Evolutionary conservation across 768 basidiomycete genomes (phyloP).

Genomic region (Goffeauzyma gilvescens): DNA sequence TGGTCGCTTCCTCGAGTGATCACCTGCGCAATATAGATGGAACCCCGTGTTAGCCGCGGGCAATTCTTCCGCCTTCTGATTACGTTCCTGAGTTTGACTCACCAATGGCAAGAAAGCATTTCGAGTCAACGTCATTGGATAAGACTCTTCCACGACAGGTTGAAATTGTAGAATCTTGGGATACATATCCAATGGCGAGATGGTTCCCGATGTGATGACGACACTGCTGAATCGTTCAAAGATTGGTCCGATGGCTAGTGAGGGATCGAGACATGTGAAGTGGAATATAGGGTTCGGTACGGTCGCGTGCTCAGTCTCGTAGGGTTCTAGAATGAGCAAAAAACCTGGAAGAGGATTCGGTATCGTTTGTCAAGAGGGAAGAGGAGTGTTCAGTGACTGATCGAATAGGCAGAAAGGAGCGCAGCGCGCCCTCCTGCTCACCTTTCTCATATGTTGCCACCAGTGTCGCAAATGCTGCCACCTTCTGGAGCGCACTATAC

Average conservation of each 20-base stretch:
- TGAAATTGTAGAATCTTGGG: conserved; percentile 98
- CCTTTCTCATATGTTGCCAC: conserved; percentile 98
- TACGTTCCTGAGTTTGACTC: conserved; percentile 16
- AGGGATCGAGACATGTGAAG: conserved; percentile 95
- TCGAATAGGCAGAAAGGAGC: not conserved
- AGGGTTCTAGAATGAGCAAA: conserved; percentile 87
- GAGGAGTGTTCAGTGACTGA: not conserved
- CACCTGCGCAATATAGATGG: conserved; percentile 40
- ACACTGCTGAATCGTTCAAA: conserved; percentile 97
- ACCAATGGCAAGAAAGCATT: conserved; percentile 93
- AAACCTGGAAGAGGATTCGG: conserved; percentile 48
- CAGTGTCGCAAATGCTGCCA: conserved; percentile 85
- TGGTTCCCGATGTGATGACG: conserved; percentile 95
- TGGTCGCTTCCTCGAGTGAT: conserved; percentile 97
- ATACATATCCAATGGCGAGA: conserved; percentile 98
- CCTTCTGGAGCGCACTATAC: conserved; percentile 76
- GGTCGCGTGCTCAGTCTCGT: conserved; percentile 94
- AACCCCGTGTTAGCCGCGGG: not conserved
- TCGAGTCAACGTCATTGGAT: conserved; percentile 89
- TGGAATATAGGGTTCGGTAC: conserved; percentile 98
- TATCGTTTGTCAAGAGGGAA: no score
- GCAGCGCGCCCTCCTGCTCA: conserved; percentile 26
- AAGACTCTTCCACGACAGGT: conserved; percentile 88
- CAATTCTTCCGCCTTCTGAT: not conserved
- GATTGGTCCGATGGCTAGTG: conserved; percentile 89